Base-by-base conservation (phyloP, 306 rosid species). In the Ammopiptanthus mongolicus region DNA sequence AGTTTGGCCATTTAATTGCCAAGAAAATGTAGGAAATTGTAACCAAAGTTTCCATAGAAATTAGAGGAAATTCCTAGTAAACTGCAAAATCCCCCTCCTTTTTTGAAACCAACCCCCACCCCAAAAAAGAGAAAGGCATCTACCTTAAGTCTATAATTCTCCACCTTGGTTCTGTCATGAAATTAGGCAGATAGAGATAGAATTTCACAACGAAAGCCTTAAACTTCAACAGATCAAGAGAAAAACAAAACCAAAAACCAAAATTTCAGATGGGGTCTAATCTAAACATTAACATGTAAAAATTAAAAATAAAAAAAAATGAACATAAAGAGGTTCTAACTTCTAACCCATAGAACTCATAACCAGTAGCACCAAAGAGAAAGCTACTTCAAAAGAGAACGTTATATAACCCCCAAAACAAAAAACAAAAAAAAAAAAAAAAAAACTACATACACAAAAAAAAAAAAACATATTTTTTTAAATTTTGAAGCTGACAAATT, bases 161-260 rank as follows among this genome's bases (percentile, higher is more conserved):
- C 63, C 50, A 13, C 63, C 29, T 19, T 9, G 79, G 23, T 65
- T 72, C 74, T 65, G 31, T 10, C 56, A 71, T 22, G 11, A 28
- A 71, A 17, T 52, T 44, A 12, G 9, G 23, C 63, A 66, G 53
- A 53, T 46, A 0, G 10, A 39, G 19, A 71, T 18, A 25, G 59
- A 74, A 81, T 63, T 81, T 64, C 11, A 59, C 75, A 60, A 14
- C 28, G 3, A 70, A 76, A 71, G 41, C 69, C 71, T 44, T 23
- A 19, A 71, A 67, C 22, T 57, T 8, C 0, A 73, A 56, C 75
- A 69, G 84, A 85, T 85, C 89, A 79, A 81, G 70, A 73, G 3
- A 42, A 11, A 29, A 11, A 63, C 5, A 57, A 60, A 28, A 36
- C 5, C 33, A 73, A 25, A 68, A 48, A n/a, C 29, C 14, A 23